Percentiles rank a stretch among this genome's conserved stretches.
phyloP scores from a whole-genome alignment of 306 rosid species.

The Ochetophila trinervis region DNA sequence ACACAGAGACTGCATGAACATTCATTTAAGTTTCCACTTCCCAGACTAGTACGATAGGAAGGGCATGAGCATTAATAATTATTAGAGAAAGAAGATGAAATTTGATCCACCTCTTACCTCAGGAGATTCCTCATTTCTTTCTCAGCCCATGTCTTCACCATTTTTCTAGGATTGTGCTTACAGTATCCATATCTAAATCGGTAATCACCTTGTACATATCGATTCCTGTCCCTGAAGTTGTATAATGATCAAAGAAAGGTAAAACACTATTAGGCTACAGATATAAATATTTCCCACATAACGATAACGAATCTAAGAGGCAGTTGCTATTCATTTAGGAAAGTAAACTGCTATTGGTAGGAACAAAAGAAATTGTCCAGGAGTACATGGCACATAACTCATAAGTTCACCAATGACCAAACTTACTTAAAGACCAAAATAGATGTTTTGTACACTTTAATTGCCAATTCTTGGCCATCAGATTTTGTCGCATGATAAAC shows the following conservation, averaged over 20 bases:
- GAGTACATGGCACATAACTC: conserved; percentile 1
- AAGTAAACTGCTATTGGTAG: not conserved
- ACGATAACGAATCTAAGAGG: not conserved
- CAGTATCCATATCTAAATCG: conserved; percentile 87
- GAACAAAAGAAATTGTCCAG: not conserved
- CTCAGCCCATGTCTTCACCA: conserved; percentile 99
- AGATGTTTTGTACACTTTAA: conserved; percentile 89
- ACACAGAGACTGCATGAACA: not conserved
- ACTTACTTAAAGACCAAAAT: conserved; percentile 81
- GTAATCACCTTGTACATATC: conserved; percentile 90
- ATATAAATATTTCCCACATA: not conserved
- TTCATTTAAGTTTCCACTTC: not conserved
- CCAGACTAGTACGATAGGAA: not conserved
- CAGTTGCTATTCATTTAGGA: not conserved
- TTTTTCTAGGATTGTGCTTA: conserved; percentile 87
- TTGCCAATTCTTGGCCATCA: conserved; percentile 76
- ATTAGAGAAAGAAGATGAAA: not conserved
- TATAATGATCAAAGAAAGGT: conserved; percentile 10
- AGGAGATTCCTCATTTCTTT: conserved; percentile 88
- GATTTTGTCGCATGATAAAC: conserved; percentile 92
- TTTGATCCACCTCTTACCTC: conserved; percentile 43
- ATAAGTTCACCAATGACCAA: not conserved
- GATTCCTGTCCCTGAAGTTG: conserved; percentile 81
- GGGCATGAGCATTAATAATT: not conserved
- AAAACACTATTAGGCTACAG: conserved; percentile 10